Percentiles rank a stretch among this genome's conserved stretches.
Conservation (phyloP, 2,329 filamentous ascomycete genomes). For the Xylariaceae sp. region DNA sequence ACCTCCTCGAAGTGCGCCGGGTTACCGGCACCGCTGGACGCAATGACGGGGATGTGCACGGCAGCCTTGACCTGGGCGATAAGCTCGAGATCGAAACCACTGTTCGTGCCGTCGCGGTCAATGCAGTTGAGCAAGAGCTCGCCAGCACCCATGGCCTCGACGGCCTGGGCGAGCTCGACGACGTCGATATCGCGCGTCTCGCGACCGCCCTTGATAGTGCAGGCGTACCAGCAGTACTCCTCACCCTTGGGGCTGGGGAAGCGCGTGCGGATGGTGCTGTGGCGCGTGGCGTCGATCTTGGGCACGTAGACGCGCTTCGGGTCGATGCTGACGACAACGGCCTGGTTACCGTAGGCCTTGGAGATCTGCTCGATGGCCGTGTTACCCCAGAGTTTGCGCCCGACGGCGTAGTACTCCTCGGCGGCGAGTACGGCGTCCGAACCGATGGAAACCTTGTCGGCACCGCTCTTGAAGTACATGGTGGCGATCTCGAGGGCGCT, state of each 20-base stretch:
- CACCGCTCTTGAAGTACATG: slow-evolving; percentile 95
- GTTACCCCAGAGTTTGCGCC: slow-evolving; percentile 64
- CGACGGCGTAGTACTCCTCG: slow-evolving; percentile 76
- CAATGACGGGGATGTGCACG: slow-evolving; percentile 89
- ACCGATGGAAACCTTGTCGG: slow-evolving; percentile 96
- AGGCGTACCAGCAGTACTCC: slow-evolving; percentile 89
- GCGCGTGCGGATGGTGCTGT: slow-evolving; percentile 65
- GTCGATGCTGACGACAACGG: slow-evolving; percentile 92
- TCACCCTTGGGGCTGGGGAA: slow-evolving; percentile 71
- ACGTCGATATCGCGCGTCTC: slow-evolving; percentile 94
- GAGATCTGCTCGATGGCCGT: slow-evolving; percentile 97
- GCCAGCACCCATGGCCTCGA: slow-evolving; percentile 92
- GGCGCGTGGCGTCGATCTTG: slow-evolving; percentile 64
- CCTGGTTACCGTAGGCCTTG: slow-evolving; percentile 88
- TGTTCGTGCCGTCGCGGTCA: slow-evolving; percentile 91
- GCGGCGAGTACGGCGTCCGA: slow-evolving; percentile 91
- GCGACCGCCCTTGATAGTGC: slow-evolving; percentile 90
- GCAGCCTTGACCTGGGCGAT: slow-evolving; percentile 82
- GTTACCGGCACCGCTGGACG: slow-evolving; percentile 84
- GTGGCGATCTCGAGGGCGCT: slow-evolving; percentile 88
- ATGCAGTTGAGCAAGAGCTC: slow-evolving; percentile 97
- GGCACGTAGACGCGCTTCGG: slow-evolving; percentile 86
- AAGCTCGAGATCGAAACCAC: slow-evolving; percentile 89
- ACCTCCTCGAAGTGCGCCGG: slow-evolving; percentile 88
- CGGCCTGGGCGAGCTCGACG: slow-evolving; percentile 76